Conservation (phyloP, 345 rosid genomes). For the Acer yangbiense region DNA sequence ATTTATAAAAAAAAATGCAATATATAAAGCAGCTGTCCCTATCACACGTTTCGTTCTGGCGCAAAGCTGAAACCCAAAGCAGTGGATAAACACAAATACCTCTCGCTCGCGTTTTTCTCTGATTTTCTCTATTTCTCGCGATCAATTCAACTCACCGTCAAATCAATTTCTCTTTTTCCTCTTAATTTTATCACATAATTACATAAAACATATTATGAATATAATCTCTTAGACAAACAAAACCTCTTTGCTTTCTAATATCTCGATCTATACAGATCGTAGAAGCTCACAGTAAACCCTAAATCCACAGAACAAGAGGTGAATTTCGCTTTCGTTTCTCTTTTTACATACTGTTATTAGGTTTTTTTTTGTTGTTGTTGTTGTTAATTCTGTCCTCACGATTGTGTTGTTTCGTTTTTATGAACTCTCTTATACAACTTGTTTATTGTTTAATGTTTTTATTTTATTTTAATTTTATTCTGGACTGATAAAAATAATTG, state of each 20-base stretch:
- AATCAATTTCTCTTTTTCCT: not conserved
- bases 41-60: not conserved
- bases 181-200: not conserved
- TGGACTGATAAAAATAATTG: not conserved
- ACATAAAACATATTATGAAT: not conserved
- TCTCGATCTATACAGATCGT: conserved; percentile 28
- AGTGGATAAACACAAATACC: conserved; percentile 16
- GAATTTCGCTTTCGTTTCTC: not conserved
- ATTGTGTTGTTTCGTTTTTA: not conserved
- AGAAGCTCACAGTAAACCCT: conserved; percentile 14
- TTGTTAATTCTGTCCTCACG: not conserved
- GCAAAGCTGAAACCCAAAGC: not conserved
- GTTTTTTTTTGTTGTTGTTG: not conserved
- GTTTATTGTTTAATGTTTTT: not conserved
- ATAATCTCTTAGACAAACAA: not conserved
- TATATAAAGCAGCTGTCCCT: not conserved
- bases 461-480: not conserved
- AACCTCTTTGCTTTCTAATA: conserved; percentile 4
- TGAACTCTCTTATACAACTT: not conserved
- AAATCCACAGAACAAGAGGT: conserved; percentile 10
- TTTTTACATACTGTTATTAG: not conserved
- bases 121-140: conserved; percentile 13
- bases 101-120: not conserved
- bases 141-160: conserved; percentile 17
- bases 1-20: too few relatives aligned